These are phyloP conservation scores for Hypoxylon perforatum DNA, from an alignment of 495 filamentous ascomycete species.

Conservation along the genomic window DNA sequence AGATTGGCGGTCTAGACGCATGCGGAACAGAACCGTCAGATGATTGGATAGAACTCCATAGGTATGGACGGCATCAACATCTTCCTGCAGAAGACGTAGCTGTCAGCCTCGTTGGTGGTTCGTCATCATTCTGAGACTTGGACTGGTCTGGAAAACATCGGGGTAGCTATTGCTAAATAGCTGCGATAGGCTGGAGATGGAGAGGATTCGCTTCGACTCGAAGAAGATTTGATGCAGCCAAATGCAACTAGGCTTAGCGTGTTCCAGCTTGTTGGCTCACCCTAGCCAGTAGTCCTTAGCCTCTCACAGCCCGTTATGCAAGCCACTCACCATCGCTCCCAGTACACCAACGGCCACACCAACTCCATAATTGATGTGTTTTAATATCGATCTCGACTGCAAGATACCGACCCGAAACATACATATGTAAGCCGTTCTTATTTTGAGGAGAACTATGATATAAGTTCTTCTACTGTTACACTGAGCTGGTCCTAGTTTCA, in stretches of 20 bases:
- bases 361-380: background rate
- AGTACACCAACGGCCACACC: background rate
- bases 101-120: conserved; percentile 13
- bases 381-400: background rate
- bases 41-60: background rate
- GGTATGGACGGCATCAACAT: conserved; percentile 1
- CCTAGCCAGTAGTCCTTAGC: background rate
- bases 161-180: conserved; percentile 6
- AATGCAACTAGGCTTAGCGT: conserved; percentile 17
- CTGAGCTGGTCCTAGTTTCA: background rate
- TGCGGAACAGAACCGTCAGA: conserved; percentile 4
- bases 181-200: conserved; percentile 22
- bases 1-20: background rate
- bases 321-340: background rate
- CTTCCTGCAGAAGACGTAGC: conserved; percentile 12
- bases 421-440: background rate
- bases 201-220: background rate
- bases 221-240: background rate
- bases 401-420: conserved; percentile 14
- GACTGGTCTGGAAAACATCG: conserved; percentile 19
- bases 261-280: conserved; percentile 18
- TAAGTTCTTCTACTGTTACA: background rate
- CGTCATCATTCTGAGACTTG: conserved; percentile 31
- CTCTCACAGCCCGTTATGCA: conserved; percentile 6
- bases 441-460: background rate